Conservation (phyloP, 2,329 filamentous ascomycete species). For the Xylaria sp. region DNA sequence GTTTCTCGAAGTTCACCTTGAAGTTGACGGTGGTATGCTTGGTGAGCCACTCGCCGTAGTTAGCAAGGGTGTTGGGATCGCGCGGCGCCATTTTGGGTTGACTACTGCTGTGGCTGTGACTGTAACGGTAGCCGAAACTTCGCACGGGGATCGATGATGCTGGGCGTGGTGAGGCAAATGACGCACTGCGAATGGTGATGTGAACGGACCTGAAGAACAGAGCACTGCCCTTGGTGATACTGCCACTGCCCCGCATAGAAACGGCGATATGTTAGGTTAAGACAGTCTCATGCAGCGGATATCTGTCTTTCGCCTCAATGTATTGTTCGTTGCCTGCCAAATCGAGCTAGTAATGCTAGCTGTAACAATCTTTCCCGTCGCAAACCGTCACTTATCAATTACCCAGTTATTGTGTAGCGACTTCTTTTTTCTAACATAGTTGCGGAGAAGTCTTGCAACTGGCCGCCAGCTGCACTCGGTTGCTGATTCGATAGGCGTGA, state of each 20-base stretch:
- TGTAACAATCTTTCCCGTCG: conserved; percentile 17
- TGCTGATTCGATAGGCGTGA: not conserved
- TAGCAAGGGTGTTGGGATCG: conserved; percentile 91
- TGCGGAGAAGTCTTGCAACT: conserved; percentile 4
- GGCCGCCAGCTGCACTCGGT: conserved; percentile 5
- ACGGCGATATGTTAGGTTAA: conserved; percentile 24
- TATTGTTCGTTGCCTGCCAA: conserved; percentile 31
- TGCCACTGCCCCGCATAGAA: conserved; percentile 44
- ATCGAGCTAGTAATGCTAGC: conserved; percentile 32
- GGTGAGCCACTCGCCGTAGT: conserved; percentile 89
- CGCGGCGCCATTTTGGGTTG: conserved; percentile 57
- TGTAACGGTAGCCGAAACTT: conserved; percentile 32
- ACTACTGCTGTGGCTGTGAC: conserved; percentile 21
- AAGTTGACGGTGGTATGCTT: conserved; percentile 85
- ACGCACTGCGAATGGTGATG: conserved; percentile 45
- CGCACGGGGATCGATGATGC: conserved; percentile 29
- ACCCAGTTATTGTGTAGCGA: conserved; percentile 9
- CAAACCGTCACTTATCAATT: conserved; percentile 25
- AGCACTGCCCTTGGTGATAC: conserved; percentile 45
- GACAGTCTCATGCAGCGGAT: conserved; percentile 6
- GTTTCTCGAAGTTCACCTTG: conserved; percentile 83
- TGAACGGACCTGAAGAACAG: conserved; percentile 47
- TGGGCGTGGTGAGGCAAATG: conserved; percentile 34
- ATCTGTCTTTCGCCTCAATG: conserved; percentile 15
- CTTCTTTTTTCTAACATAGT: not conserved